Evolutionary conservation across 345 rosid species (phyloP).

Genomic region (Salix exigua): DNA sequence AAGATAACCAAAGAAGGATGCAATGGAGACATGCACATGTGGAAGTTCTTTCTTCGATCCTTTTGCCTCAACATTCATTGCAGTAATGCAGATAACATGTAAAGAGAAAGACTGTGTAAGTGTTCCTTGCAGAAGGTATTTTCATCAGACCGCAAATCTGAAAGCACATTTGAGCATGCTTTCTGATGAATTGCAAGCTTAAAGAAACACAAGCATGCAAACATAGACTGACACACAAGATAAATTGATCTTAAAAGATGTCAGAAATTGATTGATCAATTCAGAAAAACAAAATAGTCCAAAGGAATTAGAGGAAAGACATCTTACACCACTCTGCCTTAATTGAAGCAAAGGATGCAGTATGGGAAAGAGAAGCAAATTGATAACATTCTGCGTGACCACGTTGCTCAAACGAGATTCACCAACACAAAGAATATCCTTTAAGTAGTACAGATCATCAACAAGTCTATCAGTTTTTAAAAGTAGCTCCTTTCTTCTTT

Average conservation of each 20-base stretch:
- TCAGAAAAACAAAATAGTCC: slow-evolving; percentile 3
- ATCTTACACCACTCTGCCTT: slow-evolving; percentile 44
- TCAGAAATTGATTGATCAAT: not conserved
- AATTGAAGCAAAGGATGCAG: slow-evolving; percentile 41
- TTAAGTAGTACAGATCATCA: slow-evolving; percentile 64
- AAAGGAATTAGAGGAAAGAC: slow-evolving; percentile 11
- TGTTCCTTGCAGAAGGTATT: not conserved
- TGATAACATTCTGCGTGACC: slow-evolving; percentile 44
- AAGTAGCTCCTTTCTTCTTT: slow-evolving; percentile 34
- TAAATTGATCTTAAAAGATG: not conserved
- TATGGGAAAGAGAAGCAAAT: slow-evolving; percentile 46
- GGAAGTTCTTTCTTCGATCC: not conserved
- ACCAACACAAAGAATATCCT: slow-evolving; percentile 55
- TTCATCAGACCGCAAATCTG: not conserved
- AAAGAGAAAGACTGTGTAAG: not conserved
- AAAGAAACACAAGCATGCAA: not conserved
- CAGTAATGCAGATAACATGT: not conserved
- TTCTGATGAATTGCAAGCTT: not conserved
- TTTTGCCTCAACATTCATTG: not conserved
- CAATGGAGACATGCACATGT: not conserved
- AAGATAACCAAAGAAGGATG: not conserved
- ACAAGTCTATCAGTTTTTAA: slow-evolving; percentile 49
- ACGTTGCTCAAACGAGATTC: slow-evolving; percentile 41
- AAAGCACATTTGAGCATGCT: not conserved
- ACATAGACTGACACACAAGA: not conserved